These are phyloP conservation scores for Saccharomyces kudriavzevii DNA, from an alignment of 805 yeast species.

Conservation along the genomic window DNA sequence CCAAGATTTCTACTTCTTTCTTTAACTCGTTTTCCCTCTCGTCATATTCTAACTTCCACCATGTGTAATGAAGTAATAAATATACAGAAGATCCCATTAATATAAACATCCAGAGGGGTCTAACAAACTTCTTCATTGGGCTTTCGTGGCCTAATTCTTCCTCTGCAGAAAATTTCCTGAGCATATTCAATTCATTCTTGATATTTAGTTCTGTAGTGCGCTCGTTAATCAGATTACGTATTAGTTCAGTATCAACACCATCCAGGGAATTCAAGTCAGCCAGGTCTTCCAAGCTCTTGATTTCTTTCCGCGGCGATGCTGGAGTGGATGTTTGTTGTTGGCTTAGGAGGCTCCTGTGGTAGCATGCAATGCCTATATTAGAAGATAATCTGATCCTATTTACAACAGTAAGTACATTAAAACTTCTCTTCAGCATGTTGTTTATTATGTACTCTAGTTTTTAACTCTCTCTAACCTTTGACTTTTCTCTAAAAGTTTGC, in stretches of 20 bases:
- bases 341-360: not conserved
- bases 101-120: constrained; percentile 28
- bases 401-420: not conserved
- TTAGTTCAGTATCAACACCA: constrained; percentile 28
- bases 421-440: not conserved
- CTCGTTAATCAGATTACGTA: constrained; percentile 24
- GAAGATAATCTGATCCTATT: not conserved
- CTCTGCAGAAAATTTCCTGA: constrained; percentile 18
- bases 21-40: constrained; percentile 20
- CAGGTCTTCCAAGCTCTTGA: constrained; percentile 27
- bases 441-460: not conserved
- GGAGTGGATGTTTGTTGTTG: not conserved
- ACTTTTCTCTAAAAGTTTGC: not conserved
- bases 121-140: constrained; percentile 18
- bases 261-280: constrained; percentile 25
- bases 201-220: constrained; percentile 25
- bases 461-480: no score
- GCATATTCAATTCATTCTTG: constrained; percentile 22
- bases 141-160: constrained; percentile 9
- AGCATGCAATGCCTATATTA: not conserved
- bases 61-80: constrained; percentile 18
- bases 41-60: constrained; percentile 27
- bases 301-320: constrained; percentile 1
- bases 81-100: constrained; percentile 28
- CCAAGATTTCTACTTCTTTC: constrained; percentile 13